phyloP scores from a whole-genome alignment of 371 early-diverging fungal genomes.

The Pancytospora philotis region DNA sequence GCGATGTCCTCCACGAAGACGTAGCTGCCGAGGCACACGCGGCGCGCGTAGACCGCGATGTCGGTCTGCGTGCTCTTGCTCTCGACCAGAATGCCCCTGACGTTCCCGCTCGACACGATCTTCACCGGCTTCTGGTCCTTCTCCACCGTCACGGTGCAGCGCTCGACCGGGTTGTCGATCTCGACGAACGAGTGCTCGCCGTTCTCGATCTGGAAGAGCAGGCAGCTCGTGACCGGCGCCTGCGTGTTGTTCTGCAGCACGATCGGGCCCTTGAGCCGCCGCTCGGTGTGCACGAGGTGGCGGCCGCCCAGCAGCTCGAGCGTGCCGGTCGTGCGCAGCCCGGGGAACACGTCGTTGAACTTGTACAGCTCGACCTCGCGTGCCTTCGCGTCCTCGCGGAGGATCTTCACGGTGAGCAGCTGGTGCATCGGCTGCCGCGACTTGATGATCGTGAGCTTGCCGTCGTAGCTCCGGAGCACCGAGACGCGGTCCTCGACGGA shows the following conservation, averaged over 20 bases:
- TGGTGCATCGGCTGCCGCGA: background rate
- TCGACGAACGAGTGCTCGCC: conserved; percentile 31
- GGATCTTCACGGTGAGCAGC: conserved; percentile 30
- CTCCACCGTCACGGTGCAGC: conserved; percentile 16
- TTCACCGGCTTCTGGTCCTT: background rate
- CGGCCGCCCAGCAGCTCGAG: background rate
- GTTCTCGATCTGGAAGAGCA: conserved; percentile 14
- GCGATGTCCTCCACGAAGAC: conserved; percentile 28
- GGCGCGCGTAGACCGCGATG: conserved; percentile 13
- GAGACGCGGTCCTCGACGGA: conserved; percentile 26
- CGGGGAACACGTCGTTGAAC: conserved; percentile 25
- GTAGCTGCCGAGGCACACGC: conserved; percentile 30
- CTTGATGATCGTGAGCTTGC: conserved; percentile 35
- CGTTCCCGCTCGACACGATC: conserved; percentile 23
- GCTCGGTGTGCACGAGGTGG: conserved; percentile 1
- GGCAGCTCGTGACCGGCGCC: background rate
- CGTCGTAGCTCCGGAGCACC: conserved; percentile 18
- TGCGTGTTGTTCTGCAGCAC: conserved; percentile 33
- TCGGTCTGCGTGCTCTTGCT: background rate
- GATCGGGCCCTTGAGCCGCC: conserved; percentile 19
- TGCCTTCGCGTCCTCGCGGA: conserved; percentile 22
- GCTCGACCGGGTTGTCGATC: conserved; percentile 35
- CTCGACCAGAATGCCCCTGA: conserved; percentile 25
- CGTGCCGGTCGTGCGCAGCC: conserved; percentile 8
- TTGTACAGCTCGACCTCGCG: conserved; percentile 30